phyloP scores from a whole-genome alignment of 805 yeast species.

The Myxozyma melibiosi region DNA sequence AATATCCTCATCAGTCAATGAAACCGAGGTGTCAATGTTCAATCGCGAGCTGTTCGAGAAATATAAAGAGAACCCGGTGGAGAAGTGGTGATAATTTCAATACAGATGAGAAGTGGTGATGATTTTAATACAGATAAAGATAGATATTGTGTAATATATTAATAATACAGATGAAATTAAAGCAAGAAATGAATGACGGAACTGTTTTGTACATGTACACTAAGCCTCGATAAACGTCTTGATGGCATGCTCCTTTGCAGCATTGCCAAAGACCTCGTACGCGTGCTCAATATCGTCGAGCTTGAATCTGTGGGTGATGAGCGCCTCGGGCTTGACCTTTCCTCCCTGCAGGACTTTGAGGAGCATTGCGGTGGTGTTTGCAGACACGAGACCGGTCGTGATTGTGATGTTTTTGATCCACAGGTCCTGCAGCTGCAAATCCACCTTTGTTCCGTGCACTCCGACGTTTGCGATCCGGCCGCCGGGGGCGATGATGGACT shows the following conservation, averaged over 20 bases:
- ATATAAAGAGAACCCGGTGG: constrained; percentile 82
- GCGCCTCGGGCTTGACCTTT: constrained; percentile 21
- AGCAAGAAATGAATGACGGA: too few species aligned
- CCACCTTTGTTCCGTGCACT: constrained; percentile 26
- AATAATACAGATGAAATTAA: neutral
- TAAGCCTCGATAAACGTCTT: constrained; percentile 24
- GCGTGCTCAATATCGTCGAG: constrained; percentile 26
- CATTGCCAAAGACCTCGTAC: constrained; percentile 32
- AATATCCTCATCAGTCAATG: constrained; percentile 57
- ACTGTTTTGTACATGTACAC: too few species aligned
- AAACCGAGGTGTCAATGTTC: constrained; percentile 87
- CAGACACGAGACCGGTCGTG: constrained; percentile 29
- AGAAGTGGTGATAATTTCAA: constrained; percentile 64
- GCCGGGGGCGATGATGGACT: constrained; percentile 25
- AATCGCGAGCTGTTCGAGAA: constrained; percentile 64
- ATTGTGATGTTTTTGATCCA: constrained; percentile 25
- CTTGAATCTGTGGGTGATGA: constrained; percentile 32
- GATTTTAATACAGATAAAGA: neutral
- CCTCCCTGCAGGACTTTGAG: constrained; percentile 23
- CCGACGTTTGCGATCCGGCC: constrained; percentile 33
- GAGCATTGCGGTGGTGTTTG: constrained; percentile 28
- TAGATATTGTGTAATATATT: too few species aligned
- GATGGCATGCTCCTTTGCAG: constrained; percentile 29
- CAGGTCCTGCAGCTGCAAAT: constrained; percentile 22
- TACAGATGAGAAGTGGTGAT: constrained; percentile 60